Evolutionary conservation across 805 yeast genomes (phyloP), one percentile per base, ranked within the genome.

Genomic region (Saturnispora mendoncae): DNA sequence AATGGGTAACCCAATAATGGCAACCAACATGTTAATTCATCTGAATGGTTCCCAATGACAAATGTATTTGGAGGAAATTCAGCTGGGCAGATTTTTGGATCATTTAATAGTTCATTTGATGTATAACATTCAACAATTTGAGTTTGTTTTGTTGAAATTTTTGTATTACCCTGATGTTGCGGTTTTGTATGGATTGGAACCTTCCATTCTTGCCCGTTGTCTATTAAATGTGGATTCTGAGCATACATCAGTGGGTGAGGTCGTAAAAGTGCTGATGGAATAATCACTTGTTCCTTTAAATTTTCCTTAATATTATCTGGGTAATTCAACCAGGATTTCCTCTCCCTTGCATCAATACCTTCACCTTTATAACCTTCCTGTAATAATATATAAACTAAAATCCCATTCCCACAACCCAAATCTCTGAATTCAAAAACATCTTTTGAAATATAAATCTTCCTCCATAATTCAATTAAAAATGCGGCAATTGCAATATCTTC

Each of bases 401-500:
- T 67, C 7, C 97, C 97, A 61, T 90, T 90, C 6, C 97, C 97
- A 64, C 97, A 90, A 0, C 97, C 97, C 41, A 90, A 59, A 62
- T 90, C 97, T 49, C 90, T 71, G 56, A 88, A 90, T 51, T 79
- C 80, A 51, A 82, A 77, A 4, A 62, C 63, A 4, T 56, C 51
- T 31, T 66, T 62, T 26, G 55, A 58, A 25, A 56, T 51, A 39
- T 62, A 68, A 34, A 72, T 68, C 35, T 69, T 65, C 6, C 61
- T 61, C 97, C 97, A 90, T 27, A 84, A 68, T 61, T 85, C 95
- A 21, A 90, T 84, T 46, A 90, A 66, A 51, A 90, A 90, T 0
- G 97, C 95, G 1, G 97, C 97, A 51, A 90, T 88, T 3, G 95
- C 94, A 40, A 90, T 74, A 58, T 90, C 97, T 65, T 90, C 97